Evolutionary conservation across 2,329 filamentous ascomycete genomes (phyloP), one percentile per base, ranked within the genome.

Genomic region (Xenoacremonium recifei): DNA sequence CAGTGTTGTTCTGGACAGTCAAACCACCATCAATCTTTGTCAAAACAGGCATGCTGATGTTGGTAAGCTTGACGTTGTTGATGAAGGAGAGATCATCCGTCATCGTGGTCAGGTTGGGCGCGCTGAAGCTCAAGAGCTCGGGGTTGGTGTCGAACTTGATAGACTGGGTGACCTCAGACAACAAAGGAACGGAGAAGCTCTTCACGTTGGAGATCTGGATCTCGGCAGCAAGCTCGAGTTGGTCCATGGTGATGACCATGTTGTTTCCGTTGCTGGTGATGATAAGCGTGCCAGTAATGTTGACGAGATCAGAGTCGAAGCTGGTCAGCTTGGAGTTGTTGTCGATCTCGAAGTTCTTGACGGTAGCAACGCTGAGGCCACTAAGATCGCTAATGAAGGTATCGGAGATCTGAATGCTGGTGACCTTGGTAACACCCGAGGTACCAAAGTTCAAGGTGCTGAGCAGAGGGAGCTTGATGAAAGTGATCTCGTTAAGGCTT

Each of bases 1-100:
- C 72, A 47, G 89, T 88, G 84, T 97, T 96, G 81, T 96, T 95
- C 69, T 87, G 85, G 61, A 99, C 81, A 56, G 86, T 82, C 64
- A 95, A 80, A 64, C 86, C 89, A 71, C 89, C 91, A 54, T 79
- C 81, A 59, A 96, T 78, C 40, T 70, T 77, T 53, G 73, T 76
- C 34, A 97, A 76, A 17, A 62, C 35, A 35, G 86, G 84, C 69
- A 95, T 79, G 45, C 84, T 82, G 68, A 96, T 76, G 79, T 95
- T 96, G 63, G 71, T 65, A 37, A 86, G 70, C 47, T 73, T 63
- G 31, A 68, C 65, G 72, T 85, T 85, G 70, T 76, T 77, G 63
- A 81, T 74, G 57, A 86, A 80, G 4, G 81, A 80, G 46, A 87
- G 59, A 15, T 60, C 60, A 39, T 71, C 61, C 39, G 77, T 75